Evolutionary conservation across 495 filamentous ascomycete species (phyloP), one percentile per base, ranked within the genome.

Genomic region (Penicillium canescens): DNA sequence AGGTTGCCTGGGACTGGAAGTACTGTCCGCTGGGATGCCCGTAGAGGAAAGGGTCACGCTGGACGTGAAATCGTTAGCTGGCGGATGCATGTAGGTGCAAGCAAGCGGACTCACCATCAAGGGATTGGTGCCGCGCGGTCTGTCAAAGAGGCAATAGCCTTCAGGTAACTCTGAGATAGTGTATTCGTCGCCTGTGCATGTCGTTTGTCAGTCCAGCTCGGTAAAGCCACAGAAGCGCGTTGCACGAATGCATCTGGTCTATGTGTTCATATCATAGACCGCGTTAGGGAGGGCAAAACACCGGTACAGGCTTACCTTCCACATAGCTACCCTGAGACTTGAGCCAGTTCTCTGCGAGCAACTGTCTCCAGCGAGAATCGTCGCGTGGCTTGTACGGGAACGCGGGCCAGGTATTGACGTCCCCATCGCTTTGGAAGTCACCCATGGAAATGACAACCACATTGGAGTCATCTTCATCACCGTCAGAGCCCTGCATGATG

Each of bases 21-120:
- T 64, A 72, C 26, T 66, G 57, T 5, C 77, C 76, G 31, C 66
- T 67, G 1, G 82, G 81, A 59, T 86, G 81, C 3, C 83, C 83
- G 51, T 69, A 85, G 11, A 86, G 67, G 42, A 75, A 81, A 20
- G 69, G 64, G 54, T 86, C 82, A 42, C 71, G 65, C 75, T 81
- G 47, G 46, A 38, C 7, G 10, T 8, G 9, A 35, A 9, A 16
- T 12, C 12, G 24, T 58, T 41, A 63, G 55, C 20, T 42, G 7
- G 9, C 9, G 8, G 40, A n/a, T 23, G 26, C 21, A 10, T 46
- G 6, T 40, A 33, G n/a, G 9, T 11, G 16, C 52, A 35, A 13
- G 3, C 31, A 40, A n/a, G 9, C 14, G 1, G 12, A 63, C 74
- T 65, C 56, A 79, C 76, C 33, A 67, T 59, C 1, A 50, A 49